Evolutionary conservation across 1,284 basidiomycete species (phyloP).

Genomic region (Tilletia setariae): DNA sequence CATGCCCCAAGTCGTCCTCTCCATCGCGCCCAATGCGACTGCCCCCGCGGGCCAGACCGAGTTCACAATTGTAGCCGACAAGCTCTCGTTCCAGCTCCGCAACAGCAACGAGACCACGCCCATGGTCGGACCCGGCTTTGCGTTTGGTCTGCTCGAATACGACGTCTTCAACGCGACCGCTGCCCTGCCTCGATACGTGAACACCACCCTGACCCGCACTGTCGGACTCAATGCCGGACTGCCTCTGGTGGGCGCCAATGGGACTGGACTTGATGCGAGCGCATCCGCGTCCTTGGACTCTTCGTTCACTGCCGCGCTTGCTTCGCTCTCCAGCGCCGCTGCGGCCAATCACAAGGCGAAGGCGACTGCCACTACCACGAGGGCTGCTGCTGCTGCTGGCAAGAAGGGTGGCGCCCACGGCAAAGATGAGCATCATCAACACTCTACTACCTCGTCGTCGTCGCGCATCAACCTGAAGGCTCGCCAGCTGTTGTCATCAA

Average conservation of each 20-base stretch:
- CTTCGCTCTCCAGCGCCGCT: neutral
- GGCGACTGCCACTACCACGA: neutral
- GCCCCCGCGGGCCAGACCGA: conserved; percentile 67
- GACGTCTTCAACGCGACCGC: conserved; percentile 35
- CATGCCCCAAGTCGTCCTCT: conserved; percentile 36
- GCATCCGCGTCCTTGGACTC: neutral
- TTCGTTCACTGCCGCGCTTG: neutral
- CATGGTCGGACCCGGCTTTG: conserved; percentile 24
- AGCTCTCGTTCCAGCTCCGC: conserved; percentile 49
- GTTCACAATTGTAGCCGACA: conserved; percentile 69
- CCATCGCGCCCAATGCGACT: conserved; percentile 53
- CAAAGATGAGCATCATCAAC: neutral
- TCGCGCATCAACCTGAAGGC: neutral
- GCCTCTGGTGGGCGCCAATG: neutral
- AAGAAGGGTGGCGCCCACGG: neutral
- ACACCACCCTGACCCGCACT: conserved; percentile 26
- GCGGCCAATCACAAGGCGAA: neutral
- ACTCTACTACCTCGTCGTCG: neutral
- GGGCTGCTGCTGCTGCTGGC: neutral
- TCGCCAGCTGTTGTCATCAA: neutral
- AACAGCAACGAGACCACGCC: conserved; percentile 38
- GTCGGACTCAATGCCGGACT: neutral
- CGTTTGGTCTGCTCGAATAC: conserved; percentile 45
- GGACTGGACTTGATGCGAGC: neutral
- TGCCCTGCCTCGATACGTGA: conserved; percentile 29